Evolutionary conservation across 345 rosid species (phyloP), one percentile per base, ranked within the genome.

Genomic region (Turnera subulata): DNA sequence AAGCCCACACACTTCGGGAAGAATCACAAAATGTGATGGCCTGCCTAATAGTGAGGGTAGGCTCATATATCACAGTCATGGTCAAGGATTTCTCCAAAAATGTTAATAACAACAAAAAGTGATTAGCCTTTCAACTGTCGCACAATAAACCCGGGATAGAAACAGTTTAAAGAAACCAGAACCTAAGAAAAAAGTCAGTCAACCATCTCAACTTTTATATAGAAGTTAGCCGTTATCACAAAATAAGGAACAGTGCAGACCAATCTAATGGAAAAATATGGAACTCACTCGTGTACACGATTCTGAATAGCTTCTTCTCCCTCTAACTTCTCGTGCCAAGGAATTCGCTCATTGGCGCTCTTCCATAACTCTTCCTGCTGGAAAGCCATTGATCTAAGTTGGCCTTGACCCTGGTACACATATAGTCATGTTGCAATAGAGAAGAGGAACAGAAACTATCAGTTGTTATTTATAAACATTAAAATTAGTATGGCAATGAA

Each of bases 251-350:
- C 26, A 54, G 25, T 24, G 1, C 20, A 32, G 20, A 55, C 72
- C 52, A 40, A 50, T 11, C 43, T 46, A 53, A 53, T 53, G 8
- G 39, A 10, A 57, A 54, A 64, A 57, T 42, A 51, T 32, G 55
- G 50, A 67, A 77, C 97, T 77, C 65, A 92, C 99, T 92, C 99
- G 50, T 92, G 99, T 59, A 92, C 88, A 59, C 76, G 99, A 64
- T 86, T 89, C 77, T 89, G 97, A 71, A 89, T 73, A 68, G 89
- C 94, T 55, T 84, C 94, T 68, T 92, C 99, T 14, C 99, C 99
- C 59, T 89, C 94, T 73, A 92, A 69, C 69, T 80, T 85, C 77
- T 85, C 94, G 75, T 92, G 99, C 99, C 99, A 89, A 70, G 91
- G 82, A 61, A 89, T 83, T 51, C 96, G 93, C 48, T 86, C 88